Evolutionary conservation across 306 rosid genomes (phyloP).

Genomic region (Cicer cuneatum): DNA sequence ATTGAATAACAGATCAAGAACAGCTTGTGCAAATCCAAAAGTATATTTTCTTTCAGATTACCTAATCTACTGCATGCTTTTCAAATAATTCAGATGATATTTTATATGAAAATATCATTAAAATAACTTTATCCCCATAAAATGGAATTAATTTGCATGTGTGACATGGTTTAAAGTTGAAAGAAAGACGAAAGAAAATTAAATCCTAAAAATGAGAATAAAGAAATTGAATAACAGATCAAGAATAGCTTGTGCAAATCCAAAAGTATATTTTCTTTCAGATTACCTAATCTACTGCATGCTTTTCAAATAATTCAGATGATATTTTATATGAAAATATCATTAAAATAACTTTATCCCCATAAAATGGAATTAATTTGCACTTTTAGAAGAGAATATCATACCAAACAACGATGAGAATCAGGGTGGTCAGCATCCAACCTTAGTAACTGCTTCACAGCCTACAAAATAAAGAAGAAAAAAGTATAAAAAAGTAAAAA

Average conservation of each 20-base stretch:
- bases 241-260: constrained; percentile 6
- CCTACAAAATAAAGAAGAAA: constrained; percentile 53
- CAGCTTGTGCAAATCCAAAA: constrained; percentile 1
- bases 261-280: not conserved
- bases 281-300: not conserved
- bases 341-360: constrained; percentile 20
- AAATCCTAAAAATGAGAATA: constrained; percentile 17
- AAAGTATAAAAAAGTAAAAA: constrained; percentile 16
- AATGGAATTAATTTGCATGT: not conserved
- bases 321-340: not conserved
- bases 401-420: constrained; percentile 90
- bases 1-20: constrained; percentile 13
- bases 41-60: not conserved
- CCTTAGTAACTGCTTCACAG: constrained; percentile 88
- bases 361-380: constrained; percentile 29
- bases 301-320: constrained; percentile 1
- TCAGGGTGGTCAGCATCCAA: constrained; percentile 94
- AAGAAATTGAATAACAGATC: constrained; percentile 21
- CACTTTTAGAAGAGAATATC: constrained; percentile 33
- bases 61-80: constrained; percentile 5
- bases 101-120: not conserved
- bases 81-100: constrained; percentile 1
- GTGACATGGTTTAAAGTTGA: constrained; percentile 7
- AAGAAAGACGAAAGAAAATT: not conserved
- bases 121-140: constrained; percentile 21